These are phyloP conservation scores for Eucalyptus paniculata DNA, from an alignment of 345 rosid species.

Conservation along the genomic window DNA sequence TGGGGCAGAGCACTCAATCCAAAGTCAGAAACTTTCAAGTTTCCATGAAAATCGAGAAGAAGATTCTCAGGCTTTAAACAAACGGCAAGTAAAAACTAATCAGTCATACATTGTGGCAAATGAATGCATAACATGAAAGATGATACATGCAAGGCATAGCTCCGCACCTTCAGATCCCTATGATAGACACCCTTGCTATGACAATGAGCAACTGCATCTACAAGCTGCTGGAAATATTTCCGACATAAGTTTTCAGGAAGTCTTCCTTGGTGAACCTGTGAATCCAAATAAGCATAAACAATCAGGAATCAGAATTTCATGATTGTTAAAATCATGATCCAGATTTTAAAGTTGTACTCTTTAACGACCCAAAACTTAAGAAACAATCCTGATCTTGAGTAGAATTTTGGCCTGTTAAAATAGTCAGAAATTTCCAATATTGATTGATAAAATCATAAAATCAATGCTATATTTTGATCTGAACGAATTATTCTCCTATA, in stretches of 20 bases:
- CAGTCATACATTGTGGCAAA: neutral
- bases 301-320: neutral
- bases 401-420: neutral
- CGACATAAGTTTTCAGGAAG: conserved; percentile 65
- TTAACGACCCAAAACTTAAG: neutral
- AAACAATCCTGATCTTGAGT: neutral
- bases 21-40: conserved; percentile 73
- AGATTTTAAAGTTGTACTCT: neutral
- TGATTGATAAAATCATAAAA: neutral
- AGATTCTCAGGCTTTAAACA: conserved; percentile 59
- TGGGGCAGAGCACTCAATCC: conserved; percentile 63
- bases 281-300: neutral
- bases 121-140: neutral
- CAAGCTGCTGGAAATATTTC: conserved; percentile 85
- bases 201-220: conserved; percentile 87
- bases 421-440: neutral
- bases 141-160: neutral
- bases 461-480: neutral
- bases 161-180: conserved; percentile 73
- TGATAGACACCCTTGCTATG: conserved; percentile 90
- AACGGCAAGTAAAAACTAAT: neutral
- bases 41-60: conserved; percentile 50
- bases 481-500: neutral
- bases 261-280: conserved; percentile 60
- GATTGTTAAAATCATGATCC: neutral